Conservation (phyloP, 129 eudicot species). For the Rutidosis leptorrhynchoides region DNA sequence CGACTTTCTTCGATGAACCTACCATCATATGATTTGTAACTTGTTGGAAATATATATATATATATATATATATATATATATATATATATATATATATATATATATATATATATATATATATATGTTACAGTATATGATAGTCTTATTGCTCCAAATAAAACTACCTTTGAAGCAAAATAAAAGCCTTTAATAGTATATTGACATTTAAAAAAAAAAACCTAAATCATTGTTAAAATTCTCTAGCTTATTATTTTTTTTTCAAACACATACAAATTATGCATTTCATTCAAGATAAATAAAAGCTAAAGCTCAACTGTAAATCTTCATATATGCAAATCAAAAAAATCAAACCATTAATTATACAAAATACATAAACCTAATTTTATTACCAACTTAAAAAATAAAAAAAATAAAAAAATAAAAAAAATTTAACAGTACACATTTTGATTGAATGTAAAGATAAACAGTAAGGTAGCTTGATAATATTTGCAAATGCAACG, state of each 20-base stretch:
- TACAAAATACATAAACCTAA: not conserved
- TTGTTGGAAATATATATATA: too few species aligned
- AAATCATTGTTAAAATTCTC: not conserved
- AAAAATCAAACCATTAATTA: slow-evolving; percentile 6
- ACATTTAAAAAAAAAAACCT: not conserved
- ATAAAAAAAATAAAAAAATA: too few species aligned
- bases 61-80: too few species aligned
- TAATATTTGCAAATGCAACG: slow-evolving; percentile 4
- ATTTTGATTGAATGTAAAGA: not conserved
- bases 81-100: too few species aligned
- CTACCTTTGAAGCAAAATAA: slow-evolving; percentile 1
- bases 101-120: too few species aligned
- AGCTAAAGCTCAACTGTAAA: not conserved
- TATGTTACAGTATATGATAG: too few species aligned
- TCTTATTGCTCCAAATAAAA: not conserved
- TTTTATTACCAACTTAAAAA: not conserved
- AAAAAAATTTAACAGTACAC: not conserved
- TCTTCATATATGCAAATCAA: slow-evolving; percentile 10
- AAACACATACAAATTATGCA: too few species aligned
- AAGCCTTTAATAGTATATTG: not conserved
- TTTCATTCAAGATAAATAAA: not conserved
- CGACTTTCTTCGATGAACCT: slow-evolving; percentile 32
- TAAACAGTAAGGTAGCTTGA: not conserved
- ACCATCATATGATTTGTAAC: slow-evolving; percentile 19
- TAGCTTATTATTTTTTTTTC: too few species aligned